A percentile compares a stretch with the other conserved stretches of the same genome.
These are phyloP conservation scores for Myriangium duriaei DNA, from an alignment of 2,329 filamentous ascomycete genomes.

Conservation along the genomic window DNA sequence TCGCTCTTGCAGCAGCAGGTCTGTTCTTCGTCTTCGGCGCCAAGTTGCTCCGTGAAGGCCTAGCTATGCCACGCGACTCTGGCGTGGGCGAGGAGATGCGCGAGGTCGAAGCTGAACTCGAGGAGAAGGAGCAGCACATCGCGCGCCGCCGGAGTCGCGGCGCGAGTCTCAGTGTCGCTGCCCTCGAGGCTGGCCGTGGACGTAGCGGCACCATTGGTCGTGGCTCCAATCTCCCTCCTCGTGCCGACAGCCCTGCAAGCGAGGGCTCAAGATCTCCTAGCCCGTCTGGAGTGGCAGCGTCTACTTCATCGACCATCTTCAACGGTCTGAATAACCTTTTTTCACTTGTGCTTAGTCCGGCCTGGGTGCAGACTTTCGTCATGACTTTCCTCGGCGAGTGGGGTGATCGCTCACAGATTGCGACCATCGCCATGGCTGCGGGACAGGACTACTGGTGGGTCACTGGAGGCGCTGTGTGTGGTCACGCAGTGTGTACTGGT, in stretches of 20 bases:
- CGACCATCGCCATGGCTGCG: slow-evolving; percentile 96
- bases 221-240: slow-evolving; percentile 12
- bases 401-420: slow-evolving; percentile 95
- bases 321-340: slow-evolving; percentile 76
- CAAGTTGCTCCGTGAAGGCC: slow-evolving; percentile 57
- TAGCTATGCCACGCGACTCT: slow-evolving; percentile 78
- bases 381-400: slow-evolving; percentile 99
- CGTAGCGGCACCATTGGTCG: slow-evolving; percentile 59
- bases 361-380: slow-evolving; percentile 96
- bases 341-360: slow-evolving; percentile 78
- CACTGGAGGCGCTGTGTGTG: slow-evolving; percentile 71
- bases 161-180: slow-evolving; percentile 55
- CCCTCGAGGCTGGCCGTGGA: slow-evolving; percentile 66
- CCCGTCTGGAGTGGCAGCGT: slow-evolving; percentile 10
- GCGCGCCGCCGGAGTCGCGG: slow-evolving; percentile 50
- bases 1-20: slow-evolving; percentile 70
- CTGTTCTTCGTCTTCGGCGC: slow-evolving; percentile 67
- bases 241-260: slow-evolving; percentile 14
- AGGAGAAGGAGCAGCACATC: slow-evolving; percentile 72
- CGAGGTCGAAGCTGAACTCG: slow-evolving; percentile 86
- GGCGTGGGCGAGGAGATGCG: slow-evolving; percentile 96
- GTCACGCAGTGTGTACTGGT: slow-evolving; percentile 81
- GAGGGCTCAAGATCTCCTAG: slow-evolving; percentile 6
- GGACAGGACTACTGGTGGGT: slow-evolving; percentile 99
- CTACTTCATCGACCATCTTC: slow-evolving; percentile 36